These are phyloP conservation scores for Thinopyrum obtusiflorum DNA, from an alignment of 202 grass and related monocot species.

Conservation along the genomic window DNA sequence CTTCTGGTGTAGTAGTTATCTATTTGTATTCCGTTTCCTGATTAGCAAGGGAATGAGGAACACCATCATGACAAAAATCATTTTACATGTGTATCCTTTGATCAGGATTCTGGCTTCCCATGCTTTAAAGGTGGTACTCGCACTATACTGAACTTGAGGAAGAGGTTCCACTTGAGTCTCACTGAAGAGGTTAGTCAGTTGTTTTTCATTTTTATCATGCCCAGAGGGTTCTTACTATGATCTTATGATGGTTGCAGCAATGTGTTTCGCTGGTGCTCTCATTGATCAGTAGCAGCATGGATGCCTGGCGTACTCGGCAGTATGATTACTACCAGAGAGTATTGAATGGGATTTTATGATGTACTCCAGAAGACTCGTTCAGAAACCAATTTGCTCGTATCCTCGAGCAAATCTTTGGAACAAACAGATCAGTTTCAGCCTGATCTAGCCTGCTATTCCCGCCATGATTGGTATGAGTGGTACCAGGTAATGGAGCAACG, in stretches of 20 bases:
- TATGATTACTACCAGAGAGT: conserved; percentile 99
- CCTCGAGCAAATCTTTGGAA: conserved; percentile 33
- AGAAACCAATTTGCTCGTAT: conserved; percentile 30
- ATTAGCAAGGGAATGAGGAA: conserved; percentile 5
- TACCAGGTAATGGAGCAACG: conserved; percentile 11
- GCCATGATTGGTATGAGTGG: not conserved
- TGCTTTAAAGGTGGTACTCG: conserved; percentile 95
- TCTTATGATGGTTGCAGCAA: conserved; percentile 64
- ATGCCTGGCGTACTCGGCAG: conserved; percentile 95
- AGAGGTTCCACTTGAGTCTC: conserved; percentile 94
- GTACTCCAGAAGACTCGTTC: not conserved
- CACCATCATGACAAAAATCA: not conserved
- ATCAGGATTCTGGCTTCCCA: conserved; percentile 93
- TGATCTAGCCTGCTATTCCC: conserved; percentile 20
- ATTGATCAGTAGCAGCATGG: conserved; percentile 98
- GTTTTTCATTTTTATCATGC: conserved; percentile 22
- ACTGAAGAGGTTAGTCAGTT: conserved; percentile 81
- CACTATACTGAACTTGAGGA: conserved; percentile 96
- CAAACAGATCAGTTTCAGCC: conserved; percentile 30
- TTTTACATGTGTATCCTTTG: conserved; percentile 21
- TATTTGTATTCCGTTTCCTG: not conserved
- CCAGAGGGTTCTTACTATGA: conserved; percentile 3
- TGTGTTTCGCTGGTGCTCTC: conserved; percentile 95
- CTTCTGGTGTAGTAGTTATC: not conserved
- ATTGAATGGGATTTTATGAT: conserved; percentile 95